Base-by-base conservation (phyloP, 768 basidiomycete genomes). In the Hericium alpestre region DNA sequence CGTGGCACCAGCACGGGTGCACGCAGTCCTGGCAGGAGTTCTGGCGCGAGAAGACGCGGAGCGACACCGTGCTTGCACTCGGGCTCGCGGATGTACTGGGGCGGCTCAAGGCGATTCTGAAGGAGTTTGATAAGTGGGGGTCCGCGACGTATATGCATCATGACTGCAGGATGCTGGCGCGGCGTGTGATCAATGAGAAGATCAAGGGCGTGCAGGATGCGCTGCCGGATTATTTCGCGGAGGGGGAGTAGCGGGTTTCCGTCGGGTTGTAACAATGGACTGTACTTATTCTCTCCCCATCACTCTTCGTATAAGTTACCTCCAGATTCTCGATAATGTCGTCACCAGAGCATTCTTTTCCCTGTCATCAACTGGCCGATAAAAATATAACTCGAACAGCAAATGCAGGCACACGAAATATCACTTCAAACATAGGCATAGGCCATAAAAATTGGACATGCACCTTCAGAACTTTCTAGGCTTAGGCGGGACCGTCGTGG, bases 71-170 rank as follows among this genome's bases (percentile, higher is more conserved):
- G 27, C 73, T 88, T 38, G 69, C 71, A 13, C 73, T 84, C 4
- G 83, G 80, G 8, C 68, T 80, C 2, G 82, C 84, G 37, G 84
- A 89, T 64, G 83, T 87, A 38, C 66, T 85, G 4, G 87, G 87
- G 38, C 76, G 82, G 58, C 66, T 89, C 62, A 79, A 71, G 64
- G 73, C 79, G 57, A 74, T 89, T 38, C 71, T 80, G 63, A 83
- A 81, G 69, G 84, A 87, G 56, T 84, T 83, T 58, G 86, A 86
- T 56, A 73, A 80, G 54, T 83, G 82, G 81, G 84, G 85, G 2
- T 79, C 77, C 58, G 82, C 81, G 57, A 81, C 83, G n/a, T 86
- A 86, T 65, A 87, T 88, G 87, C 84, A 87, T 63, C 82, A 80
- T 56, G 87, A 87, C 56, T 89, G 87, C 71, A 75, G 83, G 65